Base-by-base conservation (phyloP, 805 yeast species). In the Gaillardinia entomophila region DNA sequence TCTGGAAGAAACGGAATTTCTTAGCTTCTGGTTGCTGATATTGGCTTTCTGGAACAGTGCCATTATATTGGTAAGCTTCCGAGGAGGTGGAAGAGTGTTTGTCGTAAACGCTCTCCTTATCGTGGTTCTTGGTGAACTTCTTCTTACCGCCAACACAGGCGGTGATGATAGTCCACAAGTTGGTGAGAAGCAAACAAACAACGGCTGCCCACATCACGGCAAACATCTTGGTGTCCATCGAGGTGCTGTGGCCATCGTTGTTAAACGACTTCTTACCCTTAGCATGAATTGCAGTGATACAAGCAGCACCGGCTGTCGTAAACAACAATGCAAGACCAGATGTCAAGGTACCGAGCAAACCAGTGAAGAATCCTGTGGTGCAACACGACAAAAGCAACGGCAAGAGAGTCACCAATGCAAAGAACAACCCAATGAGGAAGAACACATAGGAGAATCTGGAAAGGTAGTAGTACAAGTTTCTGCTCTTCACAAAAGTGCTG, bases 141-240 rank as follows among this genome's bases (percentile, higher is more conserved):
- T 19, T 19, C 22, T 19, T 19, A 19, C 8, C 22, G 10, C 22
- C 10, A 10, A 19, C 6, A 10, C 22, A 19, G 8, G 22, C 6
- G 8, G 22, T 19, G 8, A 19, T 6, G 10, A 19, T 19, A 6
- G 22, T 19, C 22, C 22, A 19, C 22, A 19, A 19, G 22, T 19
- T 6, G 22, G 22, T 19, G 8, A 38, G 25, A 38, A 46, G 22
- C 35, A 38, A 40, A 15, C 37, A 29, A 33, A 43, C 37, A 7
- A 68, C 68, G 4, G 73, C 53, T 3, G 79, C 54, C 94, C 94
- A 84, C 24, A 77, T 57, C 37, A 80, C 71, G 11, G 77, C 86
- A 52, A 82, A 65, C 53, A 69, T 60, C 26, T 65, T 66, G 6
- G 58, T 51, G 11, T 81, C 80, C 26, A 78, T 26, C 3, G 43